These are phyloP conservation scores for Gossypium bickii DNA, from an alignment of 345 rosid genomes.

Conservation along the genomic window DNA sequence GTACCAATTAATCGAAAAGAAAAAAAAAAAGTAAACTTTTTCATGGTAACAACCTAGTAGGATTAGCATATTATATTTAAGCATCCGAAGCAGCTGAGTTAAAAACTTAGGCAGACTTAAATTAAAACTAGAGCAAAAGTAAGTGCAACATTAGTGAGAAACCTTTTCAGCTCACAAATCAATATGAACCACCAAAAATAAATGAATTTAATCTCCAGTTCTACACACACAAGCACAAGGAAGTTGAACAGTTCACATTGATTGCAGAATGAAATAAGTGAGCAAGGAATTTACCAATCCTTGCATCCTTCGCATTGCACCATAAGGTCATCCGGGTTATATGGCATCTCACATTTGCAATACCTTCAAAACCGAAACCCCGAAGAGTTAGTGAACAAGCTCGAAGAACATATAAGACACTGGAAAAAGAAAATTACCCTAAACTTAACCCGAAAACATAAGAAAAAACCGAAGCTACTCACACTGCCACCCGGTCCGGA, in stretches of 20 bases:
- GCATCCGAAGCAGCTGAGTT: too few species aligned
- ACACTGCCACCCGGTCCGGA: slow-evolving; percentile 88
- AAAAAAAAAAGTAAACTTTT: too few species aligned
- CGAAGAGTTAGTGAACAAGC: not conserved
- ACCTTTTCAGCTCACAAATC: too few species aligned
- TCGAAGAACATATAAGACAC: not conserved
- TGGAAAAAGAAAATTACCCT: not conserved
- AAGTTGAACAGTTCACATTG: not conserved
- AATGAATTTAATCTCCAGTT: not conserved
- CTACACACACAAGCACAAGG: not conserved
- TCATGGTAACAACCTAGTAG: too few species aligned
- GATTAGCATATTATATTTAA: too few species aligned
- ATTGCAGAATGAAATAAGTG: not conserved
- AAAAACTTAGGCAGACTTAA: too few species aligned
- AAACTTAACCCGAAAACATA: not conserved
- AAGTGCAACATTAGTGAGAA: too few species aligned
- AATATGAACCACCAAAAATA: too few species aligned
- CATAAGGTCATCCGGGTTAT: slow-evolving; percentile 84
- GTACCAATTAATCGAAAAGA: too few species aligned
- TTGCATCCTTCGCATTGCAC: slow-evolving; percentile 88
- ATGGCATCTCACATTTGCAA: slow-evolving; percentile 90
- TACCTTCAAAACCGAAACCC: slow-evolving; percentile 46
- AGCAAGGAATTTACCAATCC: slow-evolving; percentile 52
- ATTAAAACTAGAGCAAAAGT: too few species aligned
- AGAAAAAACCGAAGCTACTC: slow-evolving; percentile 24